These are phyloP conservation scores for Pseudofabraea citricarpa DNA, from an alignment of 2,329 filamentous ascomycete genomes.

Conservation along the genomic window DNA sequence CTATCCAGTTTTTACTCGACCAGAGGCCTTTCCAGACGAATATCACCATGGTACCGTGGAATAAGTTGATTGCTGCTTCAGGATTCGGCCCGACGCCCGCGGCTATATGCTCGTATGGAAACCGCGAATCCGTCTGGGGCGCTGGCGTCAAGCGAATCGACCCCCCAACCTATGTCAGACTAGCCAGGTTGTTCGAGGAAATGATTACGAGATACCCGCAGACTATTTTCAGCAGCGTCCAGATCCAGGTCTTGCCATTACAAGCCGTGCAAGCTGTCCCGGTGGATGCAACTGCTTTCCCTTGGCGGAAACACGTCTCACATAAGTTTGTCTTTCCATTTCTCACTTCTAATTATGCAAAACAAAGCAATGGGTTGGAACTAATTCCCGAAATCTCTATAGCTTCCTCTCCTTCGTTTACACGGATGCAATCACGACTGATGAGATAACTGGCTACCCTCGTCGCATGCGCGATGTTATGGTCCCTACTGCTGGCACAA, in stretches of 20 bases:
- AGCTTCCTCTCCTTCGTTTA: no score
- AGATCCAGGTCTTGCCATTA: not conserved
- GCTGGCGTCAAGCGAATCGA: not conserved
- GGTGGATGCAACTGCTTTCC: not conserved
- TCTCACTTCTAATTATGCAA: not conserved
- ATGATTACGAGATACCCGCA: not conserved
- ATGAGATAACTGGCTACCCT: not conserved
- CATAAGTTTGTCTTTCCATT: not conserved
- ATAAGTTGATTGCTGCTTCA: not conserved
- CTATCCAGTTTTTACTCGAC: not conserved
- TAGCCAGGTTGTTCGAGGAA: not conserved
- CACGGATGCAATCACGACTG: not conserved
- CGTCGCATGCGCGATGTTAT: not conserved
- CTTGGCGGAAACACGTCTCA: not conserved
- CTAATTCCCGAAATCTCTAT: no score
- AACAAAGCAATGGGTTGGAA: not conserved
- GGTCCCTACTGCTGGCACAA: constrained; percentile 1
- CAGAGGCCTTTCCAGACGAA: not conserved
- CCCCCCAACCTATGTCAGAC: not conserved
- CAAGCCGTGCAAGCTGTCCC: not conserved
- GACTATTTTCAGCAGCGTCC: not conserved
- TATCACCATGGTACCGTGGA: not conserved
- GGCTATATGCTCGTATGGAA: not conserved
- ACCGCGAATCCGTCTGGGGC: not conserved
- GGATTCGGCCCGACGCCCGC: not conserved